phyloP scores from a whole-genome alignment of 345 rosid genomes.

The Populus nigra region DNA sequence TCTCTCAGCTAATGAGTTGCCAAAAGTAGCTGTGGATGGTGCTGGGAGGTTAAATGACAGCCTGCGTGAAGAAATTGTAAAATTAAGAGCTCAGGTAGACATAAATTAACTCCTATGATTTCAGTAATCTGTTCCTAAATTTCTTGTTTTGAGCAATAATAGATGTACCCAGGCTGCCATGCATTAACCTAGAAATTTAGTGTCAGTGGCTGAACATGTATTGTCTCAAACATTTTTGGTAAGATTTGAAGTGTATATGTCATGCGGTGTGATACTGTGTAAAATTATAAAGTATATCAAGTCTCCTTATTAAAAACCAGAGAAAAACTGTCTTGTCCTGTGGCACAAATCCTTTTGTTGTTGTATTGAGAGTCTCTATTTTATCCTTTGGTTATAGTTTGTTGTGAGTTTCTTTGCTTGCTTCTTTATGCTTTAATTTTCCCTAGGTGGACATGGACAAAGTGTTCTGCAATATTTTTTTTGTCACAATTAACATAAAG shows the following conservation, averaged over 20 bases:
- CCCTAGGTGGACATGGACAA: neutral
- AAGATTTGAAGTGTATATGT: neutral
- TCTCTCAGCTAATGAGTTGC: slow-evolving; percentile 30
- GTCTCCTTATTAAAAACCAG: neutral
- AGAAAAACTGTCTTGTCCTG: neutral
- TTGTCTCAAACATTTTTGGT: neutral
- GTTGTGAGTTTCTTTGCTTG: neutral
- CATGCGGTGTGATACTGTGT: neutral
- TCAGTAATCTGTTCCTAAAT: neutral
- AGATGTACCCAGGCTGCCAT: neutral
- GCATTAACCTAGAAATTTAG: neutral
- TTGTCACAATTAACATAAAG: neutral
- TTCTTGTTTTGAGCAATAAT: neutral
- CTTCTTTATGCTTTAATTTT: neutral
- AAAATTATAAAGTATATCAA: neutral
- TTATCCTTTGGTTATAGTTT: neutral
- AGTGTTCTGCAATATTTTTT: neutral
- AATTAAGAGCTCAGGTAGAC: slow-evolving; percentile 62
- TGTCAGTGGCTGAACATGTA: neutral
- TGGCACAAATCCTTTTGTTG: neutral
- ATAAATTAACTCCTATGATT: neutral
- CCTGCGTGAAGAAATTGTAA: slow-evolving; percentile 43
- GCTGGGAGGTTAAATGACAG: slow-evolving; percentile 43
- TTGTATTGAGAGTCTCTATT: neutral
- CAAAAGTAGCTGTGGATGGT: slow-evolving; percentile 40